phyloP scores from a whole-genome alignment of 352 stramenopile species.

The Phytophthora idaei region DNA sequence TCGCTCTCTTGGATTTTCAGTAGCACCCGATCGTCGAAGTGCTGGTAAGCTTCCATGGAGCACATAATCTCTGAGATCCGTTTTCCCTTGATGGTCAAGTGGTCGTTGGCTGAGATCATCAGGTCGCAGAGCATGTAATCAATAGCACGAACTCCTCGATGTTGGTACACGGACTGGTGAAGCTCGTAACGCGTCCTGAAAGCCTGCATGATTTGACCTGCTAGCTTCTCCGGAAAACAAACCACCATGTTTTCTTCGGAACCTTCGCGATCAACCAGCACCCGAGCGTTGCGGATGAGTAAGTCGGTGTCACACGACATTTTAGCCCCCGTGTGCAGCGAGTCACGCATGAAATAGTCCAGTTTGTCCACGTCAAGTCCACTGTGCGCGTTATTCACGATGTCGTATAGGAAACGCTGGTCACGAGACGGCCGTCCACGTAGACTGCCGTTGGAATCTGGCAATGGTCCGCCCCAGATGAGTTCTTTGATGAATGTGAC shows the following conservation, averaged over 20 bases:
- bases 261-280: conserved; percentile 66
- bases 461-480: conserved; percentile 69
- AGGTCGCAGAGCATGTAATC: conserved; percentile 91
- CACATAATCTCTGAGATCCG: conserved; percentile 73
- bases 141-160: conserved; percentile 79
- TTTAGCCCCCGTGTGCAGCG: conserved; percentile 75
- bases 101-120: conserved; percentile 69
- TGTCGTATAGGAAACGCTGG: conserved; percentile 85
- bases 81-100: conserved; percentile 62
- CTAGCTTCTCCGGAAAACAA: conserved; percentile 90
- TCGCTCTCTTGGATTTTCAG: conserved; percentile 79
- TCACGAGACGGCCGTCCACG: conserved; percentile 46
- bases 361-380: conserved; percentile 92
- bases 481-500: conserved; percentile 82
- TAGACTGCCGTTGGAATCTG: conserved; percentile 34
- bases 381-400: conserved; percentile 89
- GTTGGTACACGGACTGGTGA: conserved; percentile 89
- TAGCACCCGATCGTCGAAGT: conserved; percentile 85
- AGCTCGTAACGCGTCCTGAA: conserved; percentile 89
- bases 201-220: conserved; percentile 85
- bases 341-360: conserved; percentile 91
- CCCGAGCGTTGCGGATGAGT: conserved; percentile 75
- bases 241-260: conserved; percentile 53
- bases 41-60: conserved; percentile 76
- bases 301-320: conserved; percentile 75